These are phyloP conservation scores for Hebeloma cylindrosporum DNA, from an alignment of 768 basidiomycete species.

Conservation along the genomic window DNA sequence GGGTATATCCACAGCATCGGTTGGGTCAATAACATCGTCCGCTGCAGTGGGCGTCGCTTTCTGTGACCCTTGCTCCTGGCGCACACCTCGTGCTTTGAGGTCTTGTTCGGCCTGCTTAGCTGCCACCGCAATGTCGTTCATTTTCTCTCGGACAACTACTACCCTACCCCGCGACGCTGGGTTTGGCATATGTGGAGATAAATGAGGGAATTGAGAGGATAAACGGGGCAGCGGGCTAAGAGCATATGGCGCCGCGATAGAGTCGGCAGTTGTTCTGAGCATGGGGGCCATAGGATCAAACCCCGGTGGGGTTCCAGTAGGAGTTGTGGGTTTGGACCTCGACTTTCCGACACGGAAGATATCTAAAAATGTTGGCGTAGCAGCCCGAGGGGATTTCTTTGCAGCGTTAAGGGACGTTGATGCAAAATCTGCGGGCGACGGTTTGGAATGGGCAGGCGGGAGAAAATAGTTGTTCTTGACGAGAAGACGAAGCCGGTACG, in stretches of 20 bases:
- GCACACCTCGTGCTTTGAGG: constrained; percentile 53
- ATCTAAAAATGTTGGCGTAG: constrained; percentile 64
- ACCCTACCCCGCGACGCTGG: constrained; percentile 53
- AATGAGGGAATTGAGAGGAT: constrained; percentile 37
- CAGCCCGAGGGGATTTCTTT: constrained; percentile 45
- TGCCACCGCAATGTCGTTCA: constrained; percentile 67
- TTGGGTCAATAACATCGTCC: constrained; percentile 75
- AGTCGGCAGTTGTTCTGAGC: constrained; percentile 66
- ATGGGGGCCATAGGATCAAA: constrained; percentile 43
- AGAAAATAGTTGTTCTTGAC: constrained; percentile 89
- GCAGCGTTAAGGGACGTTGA: constrained; percentile 34
- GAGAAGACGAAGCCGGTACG: constrained; percentile 79
- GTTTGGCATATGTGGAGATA: constrained; percentile 28
- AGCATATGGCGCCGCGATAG: constrained; percentile 46
- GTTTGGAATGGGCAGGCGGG: constrained; percentile 85
- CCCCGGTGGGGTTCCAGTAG: constrained; percentile 35
- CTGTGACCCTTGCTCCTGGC: constrained; percentile 47
- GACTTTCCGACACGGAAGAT: constrained; percentile 68
- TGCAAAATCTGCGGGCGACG: constrained; percentile 65
- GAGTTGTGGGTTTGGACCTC: constrained; percentile 62
- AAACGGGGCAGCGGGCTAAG: constrained; percentile 33
- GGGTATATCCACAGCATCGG: constrained; percentile 80
- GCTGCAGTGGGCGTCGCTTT: constrained; percentile 36
- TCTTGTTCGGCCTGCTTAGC: constrained; percentile 78
- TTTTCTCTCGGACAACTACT: constrained; percentile 81